These are phyloP conservation scores for Ceratocystis albifundus DNA, from an alignment of 2,329 filamentous ascomycete genomes.

Conservation along the genomic window DNA sequence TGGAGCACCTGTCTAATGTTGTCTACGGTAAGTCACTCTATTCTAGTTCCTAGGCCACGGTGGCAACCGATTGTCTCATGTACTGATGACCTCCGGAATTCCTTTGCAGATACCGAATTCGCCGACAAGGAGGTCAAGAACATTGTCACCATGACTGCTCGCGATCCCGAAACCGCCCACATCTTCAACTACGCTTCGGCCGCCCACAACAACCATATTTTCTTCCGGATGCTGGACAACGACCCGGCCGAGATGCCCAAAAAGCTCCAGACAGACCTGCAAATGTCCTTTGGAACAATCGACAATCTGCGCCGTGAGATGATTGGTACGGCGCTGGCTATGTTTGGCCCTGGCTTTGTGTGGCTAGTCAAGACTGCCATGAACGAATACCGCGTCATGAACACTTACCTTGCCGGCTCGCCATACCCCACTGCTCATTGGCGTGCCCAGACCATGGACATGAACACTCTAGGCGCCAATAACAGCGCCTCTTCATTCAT, in stretches of 20 bases:
- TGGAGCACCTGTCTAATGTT: conserved; percentile 64
- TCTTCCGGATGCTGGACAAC: conserved; percentile 50
- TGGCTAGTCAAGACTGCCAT: conserved; percentile 64
- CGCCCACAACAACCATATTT: conserved; percentile 83
- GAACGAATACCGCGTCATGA: conserved; percentile 54
- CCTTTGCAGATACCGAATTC: conserved; percentile 47
- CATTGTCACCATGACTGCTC: conserved; percentile 63
- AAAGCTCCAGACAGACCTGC: conserved; percentile 47
- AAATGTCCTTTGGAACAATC: conserved; percentile 64
- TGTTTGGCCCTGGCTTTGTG: conserved; percentile 96
- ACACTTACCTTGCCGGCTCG: conserved; percentile 83
- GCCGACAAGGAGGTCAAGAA: conserved; percentile 51
- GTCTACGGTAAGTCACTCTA: conserved; percentile 50
- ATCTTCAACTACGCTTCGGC: conserved; percentile 95
- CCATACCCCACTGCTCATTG: conserved; percentile 79
- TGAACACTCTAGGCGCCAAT: conserved; percentile 48
- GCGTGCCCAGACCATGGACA: conserved; percentile 56
- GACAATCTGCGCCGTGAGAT: conserved; percentile 73
- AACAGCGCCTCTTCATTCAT: conserved; percentile 31
- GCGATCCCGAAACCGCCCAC: conserved; percentile 63
- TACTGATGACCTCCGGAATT: conserved; percentile 11
- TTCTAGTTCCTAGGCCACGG: neutral
- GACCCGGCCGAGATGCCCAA: conserved; percentile 43
- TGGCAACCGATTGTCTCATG: neutral
- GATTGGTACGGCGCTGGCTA: conserved; percentile 65